Base-by-base conservation (phyloP, 257 asterid genomes). In the Penstemon eatonii region DNA sequence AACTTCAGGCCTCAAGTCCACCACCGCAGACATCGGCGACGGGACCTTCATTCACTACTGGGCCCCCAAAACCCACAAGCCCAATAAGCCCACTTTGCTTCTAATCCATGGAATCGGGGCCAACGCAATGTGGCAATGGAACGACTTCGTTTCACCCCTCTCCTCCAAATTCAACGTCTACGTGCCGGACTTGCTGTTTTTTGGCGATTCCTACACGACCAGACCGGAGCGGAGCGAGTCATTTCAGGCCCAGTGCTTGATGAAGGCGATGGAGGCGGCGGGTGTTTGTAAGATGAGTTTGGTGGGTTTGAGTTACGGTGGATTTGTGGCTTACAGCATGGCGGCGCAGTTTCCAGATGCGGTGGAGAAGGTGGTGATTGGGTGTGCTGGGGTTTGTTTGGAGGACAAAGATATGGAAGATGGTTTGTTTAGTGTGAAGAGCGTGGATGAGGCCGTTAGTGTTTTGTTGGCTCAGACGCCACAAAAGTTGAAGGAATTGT, bases 101-200 rank as follows among this genome's bases (percentile, higher is more conserved):
- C 86, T 89, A 56, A 80, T 89, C 66, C 98, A 92, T 47, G 96
- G 96, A 0, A 49, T 92, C 19, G 96, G 96, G 59, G 91, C 96
- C 52, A 89, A 89, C 79, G 95, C 96, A 60, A 87, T 89, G 92
- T 92, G 96, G 98, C 97, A 91, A 64, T 89, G 96, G 95, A 80
- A 78, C 72, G 86, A 86, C 39, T 84, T 86, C 82, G 74, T 88
- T 13, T 80, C 90, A 5, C 89, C 96, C 4, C 79, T 90, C n/a
- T 56, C 94, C 36, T 67, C 89, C 42, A 72, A 71, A 43, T 90
- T 85, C 97, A 90, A 88, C 61, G 82, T 88, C 53, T 90, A 79
- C 78, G 86, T 88, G 15, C 96, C 96, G 8, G 97, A 88, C 77
- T 60, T 88, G 75, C 36, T 91, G 7, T 90, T 90, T 60, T 90